Base-by-base conservation (phyloP, 108 stramenopile genomes). In the Skeletonema costatum region DNA sequence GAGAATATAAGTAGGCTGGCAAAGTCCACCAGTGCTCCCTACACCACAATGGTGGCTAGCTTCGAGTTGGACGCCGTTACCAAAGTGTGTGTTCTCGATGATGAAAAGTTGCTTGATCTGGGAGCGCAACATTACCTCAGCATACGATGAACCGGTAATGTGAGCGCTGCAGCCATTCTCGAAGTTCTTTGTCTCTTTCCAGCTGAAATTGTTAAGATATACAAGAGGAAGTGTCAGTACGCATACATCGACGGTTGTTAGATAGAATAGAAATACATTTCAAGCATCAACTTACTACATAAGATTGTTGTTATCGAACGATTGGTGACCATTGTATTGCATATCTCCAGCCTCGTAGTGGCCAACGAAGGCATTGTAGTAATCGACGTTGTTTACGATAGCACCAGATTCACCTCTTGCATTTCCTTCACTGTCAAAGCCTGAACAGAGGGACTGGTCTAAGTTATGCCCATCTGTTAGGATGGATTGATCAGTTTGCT, bases 101-200 rank as follows among this genome's bases (percentile, higher is more conserved):
- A 89, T 77, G 63, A 89, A 85, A 85, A 5, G 88, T 87, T 38
- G 81, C 81, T 44, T 89, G 88, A 39, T 89, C 88, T 29, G 88
- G 88, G 25, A 89, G 69, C 30, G 84, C 84, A 44, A 89, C 17
- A 21, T 76, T 85, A 4, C 88, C 36, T 73, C 29, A 17, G 78
- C 66, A 64, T 89, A 89, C 5, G 63, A 53, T 1, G 58, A 77
- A 16, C 76, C 77, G 6, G 77, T 64, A 12, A 89, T 51, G 66
- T 89, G 88, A 7, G 88, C 78, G 56, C 74, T 59, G 59, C 88
- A 89, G 11, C 88, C 88, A 72, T 89, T 80, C 8, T 67, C 77
- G 59, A 89, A 87, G 76, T 80, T 83, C 58, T 83, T 84, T 32
- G 88, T 81, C 78, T 86, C 85, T 68, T 89, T 89, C 88, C 88